Conservation (phyloP, 192 early-diverging fungal genomes). For the Coemansia sp. region DNA sequence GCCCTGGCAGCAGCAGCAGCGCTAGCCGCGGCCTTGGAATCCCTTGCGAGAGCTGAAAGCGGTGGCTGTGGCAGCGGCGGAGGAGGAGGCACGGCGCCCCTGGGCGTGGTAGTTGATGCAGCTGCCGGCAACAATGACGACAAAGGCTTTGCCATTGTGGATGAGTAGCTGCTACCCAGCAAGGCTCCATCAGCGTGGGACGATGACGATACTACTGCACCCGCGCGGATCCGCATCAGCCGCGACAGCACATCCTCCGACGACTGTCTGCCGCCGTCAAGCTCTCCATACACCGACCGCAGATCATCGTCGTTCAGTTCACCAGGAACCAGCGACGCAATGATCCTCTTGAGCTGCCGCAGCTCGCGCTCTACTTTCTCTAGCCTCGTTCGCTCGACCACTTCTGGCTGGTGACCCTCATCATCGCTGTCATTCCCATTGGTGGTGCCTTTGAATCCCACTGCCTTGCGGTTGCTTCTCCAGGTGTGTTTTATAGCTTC, state of each 20-base stretch:
- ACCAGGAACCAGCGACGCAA: slow-evolving; percentile 43
- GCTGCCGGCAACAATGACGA: slow-evolving; percentile 11
- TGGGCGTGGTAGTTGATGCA: neutral
- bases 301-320: slow-evolving; percentile 52
- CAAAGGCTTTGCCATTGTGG: slow-evolving; percentile 5
- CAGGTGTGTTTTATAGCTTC: neutral
- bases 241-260: slow-evolving; percentile 36
- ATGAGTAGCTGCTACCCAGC: no score
- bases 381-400: slow-evolving; percentile 36
- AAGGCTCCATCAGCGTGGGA: neutral
- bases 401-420: neutral
- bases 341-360: slow-evolving; percentile 46
- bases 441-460: neutral
- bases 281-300: slow-evolving; percentile 47
- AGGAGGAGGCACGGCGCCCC: slow-evolving; percentile 5
- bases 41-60: neutral
- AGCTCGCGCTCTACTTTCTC: slow-evolving; percentile 52
- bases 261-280: slow-evolving; percentile 25
- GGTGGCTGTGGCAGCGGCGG: slow-evolving; percentile 22
- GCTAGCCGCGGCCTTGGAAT: neutral
- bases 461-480: neutral
- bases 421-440: neutral
- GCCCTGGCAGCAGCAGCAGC: neutral
- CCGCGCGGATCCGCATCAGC: slow-evolving; percentile 28
- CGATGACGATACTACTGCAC: slow-evolving; percentile 9